A percentile compares a stretch with the other conserved stretches of the same genome.
Conservation (phyloP, 345 rosid species). For the Odontarrhena argentea region DNA sequence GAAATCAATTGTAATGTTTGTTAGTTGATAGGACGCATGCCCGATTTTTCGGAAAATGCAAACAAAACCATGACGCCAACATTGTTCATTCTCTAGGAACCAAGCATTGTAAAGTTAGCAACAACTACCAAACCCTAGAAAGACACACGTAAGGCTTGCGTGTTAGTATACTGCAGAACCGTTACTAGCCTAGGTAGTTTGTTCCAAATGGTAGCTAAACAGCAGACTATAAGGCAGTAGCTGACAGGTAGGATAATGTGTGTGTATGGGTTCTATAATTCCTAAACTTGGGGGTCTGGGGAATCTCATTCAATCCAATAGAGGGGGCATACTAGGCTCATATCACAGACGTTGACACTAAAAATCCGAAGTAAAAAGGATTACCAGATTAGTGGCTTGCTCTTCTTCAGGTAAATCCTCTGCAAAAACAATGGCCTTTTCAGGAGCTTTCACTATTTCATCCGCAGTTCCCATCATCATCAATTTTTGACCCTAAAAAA, state of each 20-base stretch:
- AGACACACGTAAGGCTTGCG: conserved; percentile 12
- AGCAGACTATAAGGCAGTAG: background rate
- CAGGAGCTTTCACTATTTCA: conserved; percentile 94
- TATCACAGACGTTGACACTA: background rate
- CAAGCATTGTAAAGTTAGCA: conserved; percentile 11
- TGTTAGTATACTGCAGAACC: background rate
- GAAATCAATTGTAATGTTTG: conserved; percentile 29
- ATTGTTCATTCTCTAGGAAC: background rate
- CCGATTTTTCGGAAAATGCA: conserved; percentile 4
- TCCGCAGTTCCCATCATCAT: conserved; percentile 99
- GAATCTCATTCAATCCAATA: background rate
- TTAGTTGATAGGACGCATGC: background rate
- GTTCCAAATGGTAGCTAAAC: background rate
- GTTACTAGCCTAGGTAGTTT: conserved; percentile 9
- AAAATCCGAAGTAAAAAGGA: background rate
- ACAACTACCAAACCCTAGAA: conserved; percentile 5
- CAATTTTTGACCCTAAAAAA: conserved; percentile 82
- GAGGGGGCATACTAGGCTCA: background rate
- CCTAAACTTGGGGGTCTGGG: background rate
- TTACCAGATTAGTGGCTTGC: conserved; percentile 71
- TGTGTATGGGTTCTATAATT: background rate
- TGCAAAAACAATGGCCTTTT: conserved; percentile 84
- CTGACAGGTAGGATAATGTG: background rate
- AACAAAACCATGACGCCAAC: background rate
- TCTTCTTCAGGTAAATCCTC: conserved; percentile 99